Conservation (phyloP, 345 rosid genomes). For the Noccaea bulbosa region DNA sequence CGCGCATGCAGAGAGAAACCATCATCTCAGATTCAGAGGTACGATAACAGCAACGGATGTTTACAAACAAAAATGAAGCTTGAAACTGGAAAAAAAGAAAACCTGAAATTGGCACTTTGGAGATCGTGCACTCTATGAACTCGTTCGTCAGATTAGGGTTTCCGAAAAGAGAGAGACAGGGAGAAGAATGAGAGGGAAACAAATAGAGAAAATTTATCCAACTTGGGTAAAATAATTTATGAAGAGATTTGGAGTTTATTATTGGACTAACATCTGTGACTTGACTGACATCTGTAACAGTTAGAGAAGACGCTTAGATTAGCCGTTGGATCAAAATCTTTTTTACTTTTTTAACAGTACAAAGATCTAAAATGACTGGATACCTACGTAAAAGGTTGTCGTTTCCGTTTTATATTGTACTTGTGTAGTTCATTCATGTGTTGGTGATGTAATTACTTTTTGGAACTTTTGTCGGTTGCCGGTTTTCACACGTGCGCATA, state of each 20-base stretch:
- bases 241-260: too few relatives aligned
- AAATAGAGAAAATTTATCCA: background rate
- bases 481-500: conserved; percentile 12
- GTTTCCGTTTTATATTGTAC: background rate
- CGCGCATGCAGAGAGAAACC: conserved; percentile 31
- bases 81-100: background rate
- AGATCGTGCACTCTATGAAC: conserved; percentile 1
- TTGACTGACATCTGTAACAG: conserved; percentile 15
- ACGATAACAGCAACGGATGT: background rate
- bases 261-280: conserved; percentile 7
- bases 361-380: conserved; percentile 12
- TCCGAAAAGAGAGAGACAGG: background rate
- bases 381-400: conserved; percentile 19
- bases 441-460: conserved; percentile 8
- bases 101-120: conserved; percentile 20
- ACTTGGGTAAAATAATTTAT: background rate
- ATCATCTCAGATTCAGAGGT: conserved; percentile 25
- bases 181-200: conserved; percentile 43
- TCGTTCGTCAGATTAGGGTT: conserved; percentile 31
- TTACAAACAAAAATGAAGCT: background rate
- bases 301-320: background rate
- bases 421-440: background rate
- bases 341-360: conserved; percentile 7
- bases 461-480: conserved; percentile 17
- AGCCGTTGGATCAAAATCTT: conserved; percentile 28